Percentiles rank a stretch among this genome's conserved stretches.
Conservation (phyloP, 2,329 filamentous ascomycete genomes). For the Allantophomopsis cytisporea region DNA sequence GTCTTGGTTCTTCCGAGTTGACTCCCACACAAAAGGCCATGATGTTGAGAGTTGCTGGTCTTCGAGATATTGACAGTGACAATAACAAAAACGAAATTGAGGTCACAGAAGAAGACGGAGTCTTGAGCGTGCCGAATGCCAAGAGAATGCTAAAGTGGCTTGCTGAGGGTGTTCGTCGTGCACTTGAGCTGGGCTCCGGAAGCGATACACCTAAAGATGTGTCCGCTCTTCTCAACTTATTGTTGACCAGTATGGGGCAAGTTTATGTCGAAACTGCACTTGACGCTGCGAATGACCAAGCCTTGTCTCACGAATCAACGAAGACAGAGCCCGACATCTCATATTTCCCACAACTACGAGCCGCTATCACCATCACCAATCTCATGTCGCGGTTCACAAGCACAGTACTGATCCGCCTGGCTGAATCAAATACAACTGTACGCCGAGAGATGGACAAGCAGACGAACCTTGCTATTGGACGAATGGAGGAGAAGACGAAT, state of each 20-base stretch:
- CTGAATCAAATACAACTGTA: slow-evolving; percentile 80
- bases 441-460: slow-evolving; percentile 58
- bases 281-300: slow-evolving; percentile 59
- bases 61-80: slow-evolving; percentile 55
- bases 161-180: slow-evolving; percentile 83
- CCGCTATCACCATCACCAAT: slow-evolving; percentile 78
- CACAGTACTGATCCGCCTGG: slow-evolving; percentile 80
- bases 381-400: slow-evolving; percentile 88
- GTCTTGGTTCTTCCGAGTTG: slow-evolving; percentile 78
- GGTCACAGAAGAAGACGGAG: slow-evolving; percentile 79
- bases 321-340: slow-evolving; percentile 80
- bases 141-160: slow-evolving; percentile 98
- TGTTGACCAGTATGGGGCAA: slow-evolving; percentile 79
- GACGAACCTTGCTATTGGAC: slow-evolving; percentile 40
- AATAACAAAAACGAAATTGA: slow-evolving; percentile 77
- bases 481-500: slow-evolving; percentile 57
- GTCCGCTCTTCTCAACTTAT: slow-evolving; percentile 65
- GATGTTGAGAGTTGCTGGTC: slow-evolving; percentile 76
- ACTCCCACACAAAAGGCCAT: slow-evolving; percentile 81
- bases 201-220: slow-evolving; percentile 92
- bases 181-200: slow-evolving; percentile 76
- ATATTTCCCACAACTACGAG: slow-evolving; percentile 67
- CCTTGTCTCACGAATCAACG: slow-evolving; percentile 60
- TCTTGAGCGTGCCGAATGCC: slow-evolving; percentile 70
- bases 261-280: slow-evolving; percentile 58